A percentile compares a stretch with the other conserved stretches of the same genome.
Evolutionary conservation across 1,284 basidiomycete genomes (phyloP).

Genomic region (Melampsora larici-populina): DNA sequence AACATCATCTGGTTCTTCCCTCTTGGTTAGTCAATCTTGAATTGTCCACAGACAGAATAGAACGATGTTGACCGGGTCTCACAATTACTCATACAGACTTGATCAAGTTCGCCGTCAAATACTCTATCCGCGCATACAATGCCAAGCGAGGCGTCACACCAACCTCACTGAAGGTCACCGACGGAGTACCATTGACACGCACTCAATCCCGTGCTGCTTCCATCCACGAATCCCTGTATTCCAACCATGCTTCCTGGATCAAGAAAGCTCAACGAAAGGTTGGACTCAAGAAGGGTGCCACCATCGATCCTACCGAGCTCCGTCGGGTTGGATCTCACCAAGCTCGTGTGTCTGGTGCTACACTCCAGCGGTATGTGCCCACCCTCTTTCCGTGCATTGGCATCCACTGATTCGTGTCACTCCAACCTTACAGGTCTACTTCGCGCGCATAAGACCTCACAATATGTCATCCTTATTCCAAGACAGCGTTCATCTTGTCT

Average conservation of each 20-base stretch:
- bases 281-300: constrained; percentile 40
- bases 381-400: neutral
- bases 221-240: constrained; percentile 39
- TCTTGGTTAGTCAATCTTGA: constrained; percentile 58
- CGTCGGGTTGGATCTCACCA: constrained; percentile 39
- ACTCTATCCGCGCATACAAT: constrained; percentile 33
- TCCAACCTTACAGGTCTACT: neutral
- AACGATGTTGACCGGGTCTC: neutral
- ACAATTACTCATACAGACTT: constrained; percentile 1
- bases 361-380: constrained; percentile 23
- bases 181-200: constrained; percentile 37
- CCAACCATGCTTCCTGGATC: constrained; percentile 42
- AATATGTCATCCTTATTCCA: too few relatives aligned
- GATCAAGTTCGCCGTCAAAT: constrained; percentile 42
- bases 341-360: constrained; percentile 31
- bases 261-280: constrained; percentile 34
- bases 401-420: neutral
- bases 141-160: constrained; percentile 28
- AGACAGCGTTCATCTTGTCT: too few relatives aligned
- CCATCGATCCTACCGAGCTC: constrained; percentile 36
- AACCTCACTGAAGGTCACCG: constrained; percentile 21
- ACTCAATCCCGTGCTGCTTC: constrained; percentile 23
- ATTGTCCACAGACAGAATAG: too few relatives aligned
- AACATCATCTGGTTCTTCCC: constrained; percentile 93
- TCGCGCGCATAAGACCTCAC: neutral